phyloP scores from a whole-genome alignment of 108 stramenopile species.

The Nitzschia sp. region DNA sequence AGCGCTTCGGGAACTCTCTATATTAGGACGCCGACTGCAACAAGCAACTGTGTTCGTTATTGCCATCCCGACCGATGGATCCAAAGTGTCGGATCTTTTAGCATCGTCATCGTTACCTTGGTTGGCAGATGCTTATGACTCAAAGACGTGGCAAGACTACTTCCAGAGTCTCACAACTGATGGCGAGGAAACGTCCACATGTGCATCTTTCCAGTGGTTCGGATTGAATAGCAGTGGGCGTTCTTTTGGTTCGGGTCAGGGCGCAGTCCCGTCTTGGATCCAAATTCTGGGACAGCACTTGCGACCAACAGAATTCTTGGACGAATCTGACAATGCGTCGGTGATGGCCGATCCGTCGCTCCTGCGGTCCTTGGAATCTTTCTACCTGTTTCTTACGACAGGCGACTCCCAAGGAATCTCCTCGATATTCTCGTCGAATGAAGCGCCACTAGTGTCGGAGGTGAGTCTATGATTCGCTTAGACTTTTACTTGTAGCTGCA shows the following conservation, averaged over 20 bases:
- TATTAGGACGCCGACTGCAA: conserved; percentile 52
- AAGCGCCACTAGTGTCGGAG: conserved; percentile 51
- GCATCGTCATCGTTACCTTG: conserved; percentile 36
- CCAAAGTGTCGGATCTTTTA: conserved; percentile 19
- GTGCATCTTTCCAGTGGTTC: conserved; percentile 68
- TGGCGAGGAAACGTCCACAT: not conserved
- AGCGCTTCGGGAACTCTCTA: conserved; percentile 38
- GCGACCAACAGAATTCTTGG: conserved; percentile 55
- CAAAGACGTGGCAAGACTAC: conserved; percentile 56
- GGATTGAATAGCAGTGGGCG: conserved; percentile 73
- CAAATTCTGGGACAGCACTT: conserved; percentile 74
- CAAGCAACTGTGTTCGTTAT: conserved; percentile 66
- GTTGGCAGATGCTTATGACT: conserved; percentile 59
- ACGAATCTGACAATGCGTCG: conserved; percentile 29
- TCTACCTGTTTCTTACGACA: conserved; percentile 66
- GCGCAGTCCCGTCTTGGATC: conserved; percentile 52
- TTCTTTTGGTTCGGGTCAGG: conserved; percentile 74
- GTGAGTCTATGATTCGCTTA: conserved; percentile 27
- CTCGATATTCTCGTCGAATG: conserved; percentile 10
- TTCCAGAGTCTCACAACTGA: conserved; percentile 47
- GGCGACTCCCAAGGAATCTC: conserved; percentile 40
- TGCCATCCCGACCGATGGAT: conserved; percentile 63
- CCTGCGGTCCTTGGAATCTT: conserved; percentile 40
- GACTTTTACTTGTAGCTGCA: not conserved
- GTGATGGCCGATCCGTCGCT: conserved; percentile 14